These are phyloP conservation scores for Hypoxylon fragiforme DNA, from an alignment of 495 filamentous ascomycete genomes.

Conservation along the genomic window DNA sequence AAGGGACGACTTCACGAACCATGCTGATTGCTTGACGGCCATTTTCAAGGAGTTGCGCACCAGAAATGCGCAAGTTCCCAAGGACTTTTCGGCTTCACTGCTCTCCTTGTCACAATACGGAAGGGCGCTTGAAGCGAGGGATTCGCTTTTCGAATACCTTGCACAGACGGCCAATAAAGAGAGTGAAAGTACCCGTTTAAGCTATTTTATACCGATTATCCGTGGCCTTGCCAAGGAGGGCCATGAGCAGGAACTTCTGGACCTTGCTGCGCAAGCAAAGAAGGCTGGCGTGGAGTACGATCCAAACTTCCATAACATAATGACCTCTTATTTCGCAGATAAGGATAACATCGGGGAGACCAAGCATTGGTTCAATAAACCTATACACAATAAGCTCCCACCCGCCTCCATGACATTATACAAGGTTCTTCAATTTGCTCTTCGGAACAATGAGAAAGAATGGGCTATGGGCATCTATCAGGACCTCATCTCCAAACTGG, in stretches of 20 bases:
- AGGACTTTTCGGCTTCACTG: conserved; percentile 55
- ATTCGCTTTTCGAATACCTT: conserved; percentile 51
- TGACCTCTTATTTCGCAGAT: conserved; percentile 57
- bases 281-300: conserved; percentile 39
- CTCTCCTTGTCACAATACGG: conserved; percentile 61
- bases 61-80: conserved; percentile 19
- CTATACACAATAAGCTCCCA: conserved; percentile 45
- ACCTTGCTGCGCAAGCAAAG: conserved; percentile 41
- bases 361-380: conserved; percentile 67
- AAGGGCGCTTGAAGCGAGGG: conserved; percentile 60
- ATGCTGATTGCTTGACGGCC: conserved; percentile 58
- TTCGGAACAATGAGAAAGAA: conserved; percentile 57
- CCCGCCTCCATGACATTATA: conserved; percentile 53
- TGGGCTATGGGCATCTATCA: conserved; percentile 69
- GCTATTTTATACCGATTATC: conserved; percentile 61
- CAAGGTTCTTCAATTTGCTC: conserved; percentile 53
- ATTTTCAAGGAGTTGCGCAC: conserved; percentile 58
- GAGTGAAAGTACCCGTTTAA: conserved; percentile 30
- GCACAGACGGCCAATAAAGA: conserved; percentile 20
- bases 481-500: conserved; percentile 50
- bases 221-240: conserved; percentile 68
- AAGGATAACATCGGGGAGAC: conserved; percentile 56
- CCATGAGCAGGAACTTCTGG: conserved; percentile 57
- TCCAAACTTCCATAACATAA: conserved; percentile 47
- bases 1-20: conserved; percentile 43